Evolutionary conservation across 2,329 filamentous ascomycete genomes (phyloP).

Genomic region (Colletotrichum sublineola): DNA sequence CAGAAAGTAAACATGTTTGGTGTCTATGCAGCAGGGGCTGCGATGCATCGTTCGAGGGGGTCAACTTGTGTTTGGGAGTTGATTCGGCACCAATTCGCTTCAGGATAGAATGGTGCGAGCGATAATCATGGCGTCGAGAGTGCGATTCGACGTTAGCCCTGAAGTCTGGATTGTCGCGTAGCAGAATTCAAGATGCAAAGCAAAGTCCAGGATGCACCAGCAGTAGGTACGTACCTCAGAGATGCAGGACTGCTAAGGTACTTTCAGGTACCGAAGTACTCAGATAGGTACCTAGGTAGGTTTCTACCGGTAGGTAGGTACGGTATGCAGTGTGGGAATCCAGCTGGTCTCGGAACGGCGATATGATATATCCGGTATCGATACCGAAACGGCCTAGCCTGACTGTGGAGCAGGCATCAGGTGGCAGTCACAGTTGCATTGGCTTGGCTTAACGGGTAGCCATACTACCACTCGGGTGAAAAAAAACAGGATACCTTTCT

Average conservation of each 20-base stretch:
- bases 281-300: too few species aligned
- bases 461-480: too few species aligned
- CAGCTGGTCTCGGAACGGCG: slow-evolving; percentile 3
- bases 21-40: slow-evolving; percentile 21
- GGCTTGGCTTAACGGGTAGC: neutral
- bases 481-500: too few species aligned
- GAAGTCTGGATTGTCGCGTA: slow-evolving; percentile 31
- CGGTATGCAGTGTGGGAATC: too few species aligned
- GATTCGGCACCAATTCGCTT: neutral
- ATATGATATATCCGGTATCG: too few species aligned
- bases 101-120: neutral
- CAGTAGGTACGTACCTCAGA: slow-evolving; percentile 24
- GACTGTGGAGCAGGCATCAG: neutral
- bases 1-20: slow-evolving; percentile 92
- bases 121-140: slow-evolving; percentile 23
- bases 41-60: slow-evolving; percentile 18
- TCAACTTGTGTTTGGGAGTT: neutral
- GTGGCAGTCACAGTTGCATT: slow-evolving; percentile 3
- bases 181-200: slow-evolving; percentile 22
- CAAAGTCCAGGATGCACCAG: slow-evolving; percentile 7
- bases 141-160: slow-evolving; percentile 1
- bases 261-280: neutral
- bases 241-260: neutral
- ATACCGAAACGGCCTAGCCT: neutral
- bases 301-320: too few species aligned